Evolutionary conservation across 768 basidiomycete species (phyloP), one percentile per base, ranked within the genome.

Genomic region (Candolleomyces aberdarensis): DNA sequence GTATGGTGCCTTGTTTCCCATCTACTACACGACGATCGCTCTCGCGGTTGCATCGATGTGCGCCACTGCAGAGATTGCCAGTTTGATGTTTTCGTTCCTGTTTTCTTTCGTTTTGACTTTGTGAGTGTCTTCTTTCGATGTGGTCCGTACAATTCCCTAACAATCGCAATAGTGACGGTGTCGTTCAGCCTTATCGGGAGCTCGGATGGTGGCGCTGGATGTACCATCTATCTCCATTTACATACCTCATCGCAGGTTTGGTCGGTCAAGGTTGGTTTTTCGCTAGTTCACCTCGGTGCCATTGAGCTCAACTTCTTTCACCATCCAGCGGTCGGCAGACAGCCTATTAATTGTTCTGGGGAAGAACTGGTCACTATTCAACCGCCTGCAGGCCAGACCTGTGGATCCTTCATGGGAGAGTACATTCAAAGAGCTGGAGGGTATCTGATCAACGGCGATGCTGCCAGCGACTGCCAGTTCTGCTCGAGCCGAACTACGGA

Each of bases 131-230:
- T 39, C 17, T 52, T 8, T 64, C 63, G 62, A 69, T 39, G 7
- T 15, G 36, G 36, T 6, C 36, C 36, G 1, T 47, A 26, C 20
- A n/a, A 56, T 26, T 55, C 39, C 43, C 17, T 43, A 31, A 31
- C 49, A 20, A 52, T 43, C 43, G 41, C 53, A 10, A 6, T 63
- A 85, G 83, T 66, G 80, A 88, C 63, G 88, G 87, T 62, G 85
- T 89, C 41, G 67, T 91, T 3, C 89, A 91, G 65, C 88, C 88
- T 7, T 86, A 75, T 67, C 64, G 76, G 8, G 75, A 78, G 17
- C 81, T 90, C 2, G 83, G 83, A 11, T 87, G 86, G 83, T 91
- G 88, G 88, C 68, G 72, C 56, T 90, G 88, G 87, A 87, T 89
- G 87, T 89, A 85, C 60, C 74, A 71, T 51, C 56, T 83, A 5